phyloP scores from a whole-genome alignment of 768 basidiomycete genomes.

The Termitomyces sp. region DNA sequence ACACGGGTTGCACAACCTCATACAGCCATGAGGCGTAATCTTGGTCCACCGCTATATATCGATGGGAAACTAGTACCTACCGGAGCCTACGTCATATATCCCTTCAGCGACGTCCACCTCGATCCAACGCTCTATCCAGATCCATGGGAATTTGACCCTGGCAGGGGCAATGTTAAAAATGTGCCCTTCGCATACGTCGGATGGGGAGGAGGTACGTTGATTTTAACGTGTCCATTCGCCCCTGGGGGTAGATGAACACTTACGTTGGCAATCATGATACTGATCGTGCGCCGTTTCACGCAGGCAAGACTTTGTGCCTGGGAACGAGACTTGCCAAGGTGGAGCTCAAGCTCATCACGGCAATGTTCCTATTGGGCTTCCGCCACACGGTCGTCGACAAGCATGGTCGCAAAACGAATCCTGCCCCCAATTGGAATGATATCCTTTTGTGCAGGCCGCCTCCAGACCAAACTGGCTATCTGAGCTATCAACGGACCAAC shows the following conservation, averaged over 20 bases:
- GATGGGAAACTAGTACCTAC: conserved; percentile 66
- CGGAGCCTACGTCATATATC: conserved; percentile 73
- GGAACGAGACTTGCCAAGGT: conserved; percentile 73
- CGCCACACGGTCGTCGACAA: conserved; percentile 54
- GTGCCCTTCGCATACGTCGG: conserved; percentile 62
- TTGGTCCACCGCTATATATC: conserved; percentile 67
- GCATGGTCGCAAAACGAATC: conserved; percentile 36
- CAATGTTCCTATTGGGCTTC: conserved; percentile 64
- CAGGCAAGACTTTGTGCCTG: conserved; percentile 67
- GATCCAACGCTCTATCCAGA: conserved; percentile 67
- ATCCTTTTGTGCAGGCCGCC: conserved; percentile 60
- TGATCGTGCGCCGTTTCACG: conserved; percentile 8
- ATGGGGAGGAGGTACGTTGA: conserved; percentile 71
- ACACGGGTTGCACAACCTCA: conserved; percentile 77
- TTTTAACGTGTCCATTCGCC: conserved; percentile 6
- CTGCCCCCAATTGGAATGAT: conserved; percentile 75
- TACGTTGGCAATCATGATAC: conserved; percentile 6
- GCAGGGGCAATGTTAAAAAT: conserved; percentile 38
- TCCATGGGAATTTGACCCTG: conserved; percentile 76
- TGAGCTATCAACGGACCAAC: conserved; percentile 42
- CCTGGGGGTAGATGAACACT: conserved; percentile 2
- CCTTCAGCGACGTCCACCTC: conserved; percentile 76
- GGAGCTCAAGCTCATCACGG: conserved; percentile 65
- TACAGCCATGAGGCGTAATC: conserved; percentile 74
- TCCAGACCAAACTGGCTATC: conserved; percentile 44